phyloP scores from a whole-genome alignment of 495 filamentous ascomycete species.

The Aspergillus saccharolyticus region DNA sequence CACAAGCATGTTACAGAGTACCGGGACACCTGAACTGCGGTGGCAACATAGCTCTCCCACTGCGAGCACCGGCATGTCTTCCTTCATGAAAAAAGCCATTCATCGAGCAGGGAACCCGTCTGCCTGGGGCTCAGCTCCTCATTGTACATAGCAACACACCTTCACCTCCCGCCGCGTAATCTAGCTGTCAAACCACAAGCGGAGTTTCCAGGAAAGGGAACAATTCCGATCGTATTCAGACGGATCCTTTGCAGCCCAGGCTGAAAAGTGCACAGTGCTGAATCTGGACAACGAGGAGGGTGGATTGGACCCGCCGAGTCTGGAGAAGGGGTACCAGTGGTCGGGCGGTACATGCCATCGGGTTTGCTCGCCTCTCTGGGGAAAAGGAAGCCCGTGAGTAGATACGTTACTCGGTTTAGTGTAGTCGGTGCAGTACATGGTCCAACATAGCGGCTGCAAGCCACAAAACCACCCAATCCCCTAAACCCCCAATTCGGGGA shows the following conservation, averaged over 20 bases:
- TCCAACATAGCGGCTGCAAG: not conserved
- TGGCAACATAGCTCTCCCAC: not conserved
- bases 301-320: constrained; percentile 2
- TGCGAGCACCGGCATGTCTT: not conserved
- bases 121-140: not conserved
- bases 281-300: not conserved
- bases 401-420: not conserved
- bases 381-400: not conserved
- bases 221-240: not conserved
- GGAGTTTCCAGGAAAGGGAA: not conserved
- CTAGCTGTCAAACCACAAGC: not conserved
- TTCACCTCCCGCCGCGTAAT: not conserved
- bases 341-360: not conserved
- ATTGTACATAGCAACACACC: not conserved
- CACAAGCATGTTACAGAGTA: not conserved
- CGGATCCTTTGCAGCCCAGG: not conserved
- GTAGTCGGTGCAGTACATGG: not conserved
- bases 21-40: not conserved
- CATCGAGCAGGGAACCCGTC: not conserved
- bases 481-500: not conserved
- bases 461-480: not conserved
- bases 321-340: not conserved
- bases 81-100: not conserved
- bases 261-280: not conserved
- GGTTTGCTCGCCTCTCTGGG: not conserved